phyloP scores from a whole-genome alignment of 2,329 filamentous ascomycete genomes.

The Neofusicoccum sp. region DNA sequence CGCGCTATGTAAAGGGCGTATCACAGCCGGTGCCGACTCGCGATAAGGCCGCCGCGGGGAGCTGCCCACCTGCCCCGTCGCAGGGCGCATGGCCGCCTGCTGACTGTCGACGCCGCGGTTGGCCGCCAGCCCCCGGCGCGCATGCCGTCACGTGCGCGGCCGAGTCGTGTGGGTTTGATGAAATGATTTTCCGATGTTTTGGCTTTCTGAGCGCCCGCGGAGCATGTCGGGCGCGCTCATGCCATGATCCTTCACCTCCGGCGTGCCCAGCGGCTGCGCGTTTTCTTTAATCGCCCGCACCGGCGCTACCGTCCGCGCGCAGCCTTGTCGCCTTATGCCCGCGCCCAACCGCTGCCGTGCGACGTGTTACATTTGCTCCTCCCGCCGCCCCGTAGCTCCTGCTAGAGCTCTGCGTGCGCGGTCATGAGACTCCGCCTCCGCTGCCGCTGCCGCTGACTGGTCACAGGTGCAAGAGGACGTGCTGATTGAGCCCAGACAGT shows the following conservation, averaged over 20 bases:
- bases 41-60: not conserved
- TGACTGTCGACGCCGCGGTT: too few species aligned
- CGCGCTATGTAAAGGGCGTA: conserved; percentile 2
- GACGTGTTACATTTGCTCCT: conserved; percentile 16
- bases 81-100: too few species aligned
- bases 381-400: conserved; percentile 9
- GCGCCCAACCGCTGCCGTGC: conserved; percentile 4
- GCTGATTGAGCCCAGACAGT: conserved; percentile 9
- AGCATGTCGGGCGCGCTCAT: not conserved
- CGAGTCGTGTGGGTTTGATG: conserved; percentile 11
- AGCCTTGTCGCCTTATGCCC: conserved; percentile 3
- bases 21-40: not conserved
- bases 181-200: conserved; percentile 14
- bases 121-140: not conserved
- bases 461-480: not conserved
- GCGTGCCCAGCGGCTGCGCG: not conserved
- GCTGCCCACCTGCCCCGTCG: too few species aligned
- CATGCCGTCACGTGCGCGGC: conserved; percentile 1
- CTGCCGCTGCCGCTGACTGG: not conserved
- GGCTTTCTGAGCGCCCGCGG: conserved; percentile 1
- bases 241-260: conserved; percentile 14
- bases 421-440: conserved; percentile 11
- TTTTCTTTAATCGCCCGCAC: conserved; percentile 2
- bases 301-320: not conserved
- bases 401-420: conserved; percentile 6